These are phyloP conservation scores for Helicostylum pulchrum DNA, from an alignment of 192 early-diverging fungal species.

Conservation along the genomic window DNA sequence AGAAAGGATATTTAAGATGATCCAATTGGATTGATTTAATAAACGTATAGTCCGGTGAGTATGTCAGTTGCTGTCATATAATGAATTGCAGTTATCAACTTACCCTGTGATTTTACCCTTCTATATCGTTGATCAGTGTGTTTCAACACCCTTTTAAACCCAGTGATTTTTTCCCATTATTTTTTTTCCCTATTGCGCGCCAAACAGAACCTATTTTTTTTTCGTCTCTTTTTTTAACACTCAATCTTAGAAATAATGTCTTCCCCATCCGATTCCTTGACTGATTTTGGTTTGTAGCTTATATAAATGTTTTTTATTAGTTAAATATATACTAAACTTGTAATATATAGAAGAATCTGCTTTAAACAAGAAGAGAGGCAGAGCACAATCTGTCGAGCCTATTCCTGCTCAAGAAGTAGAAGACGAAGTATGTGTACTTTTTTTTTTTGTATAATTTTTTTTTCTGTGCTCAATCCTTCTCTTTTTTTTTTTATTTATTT, in stretches of 20 bases:
- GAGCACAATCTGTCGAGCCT: slow-evolving; percentile 37
- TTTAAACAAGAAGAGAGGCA: slow-evolving; percentile 29
- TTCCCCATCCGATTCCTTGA: slow-evolving; percentile 14
- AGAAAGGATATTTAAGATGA: no score
- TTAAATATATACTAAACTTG: neutral
- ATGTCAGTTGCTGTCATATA: no score
- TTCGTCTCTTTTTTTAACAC: neutral
- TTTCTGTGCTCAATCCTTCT: neutral
- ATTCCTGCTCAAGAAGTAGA: slow-evolving; percentile 1
- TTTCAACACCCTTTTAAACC: no score
- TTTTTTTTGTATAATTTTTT: neutral
- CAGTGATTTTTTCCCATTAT: no score
- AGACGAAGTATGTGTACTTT: neutral
- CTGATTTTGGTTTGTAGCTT: slow-evolving; percentile 7
- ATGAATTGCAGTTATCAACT: no score
- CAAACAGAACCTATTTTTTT: neutral
- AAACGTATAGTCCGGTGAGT: no score
- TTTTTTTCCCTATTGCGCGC: no score
- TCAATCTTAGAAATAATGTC: slow-evolving; percentile 7
- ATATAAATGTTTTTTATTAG: neutral
- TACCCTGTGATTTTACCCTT: no score
- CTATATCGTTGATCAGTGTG: no score
- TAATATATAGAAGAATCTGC: slow-evolving; percentile 23
- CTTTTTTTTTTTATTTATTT: neutral
- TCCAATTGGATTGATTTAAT: no score